Conservation (phyloP, 768 basidiomycete species). For the Leccinum disarticulatum region DNA sequence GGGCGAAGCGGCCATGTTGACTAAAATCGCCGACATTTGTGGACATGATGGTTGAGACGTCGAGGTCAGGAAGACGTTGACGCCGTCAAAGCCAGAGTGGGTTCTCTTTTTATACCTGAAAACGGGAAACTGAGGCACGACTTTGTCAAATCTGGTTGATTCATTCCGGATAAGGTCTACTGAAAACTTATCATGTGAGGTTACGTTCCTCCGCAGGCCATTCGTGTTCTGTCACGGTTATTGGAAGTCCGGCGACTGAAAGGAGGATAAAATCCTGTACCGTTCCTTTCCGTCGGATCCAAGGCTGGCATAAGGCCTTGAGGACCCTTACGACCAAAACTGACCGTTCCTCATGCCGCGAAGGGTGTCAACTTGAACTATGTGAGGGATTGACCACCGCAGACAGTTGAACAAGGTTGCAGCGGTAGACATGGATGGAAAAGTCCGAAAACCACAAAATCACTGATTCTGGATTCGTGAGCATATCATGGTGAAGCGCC, state of each 20-base stretch:
- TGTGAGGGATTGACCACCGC: background rate
- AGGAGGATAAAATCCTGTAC: no score
- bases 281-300: background rate
- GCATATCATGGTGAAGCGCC: no score
- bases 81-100: no score
- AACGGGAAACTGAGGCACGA: background rate
- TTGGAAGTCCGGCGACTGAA: no score
- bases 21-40: no score
- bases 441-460: background rate
- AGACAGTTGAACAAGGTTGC: background rate
- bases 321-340: no score
- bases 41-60: background rate
- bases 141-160: background rate
- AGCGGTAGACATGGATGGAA: background rate
- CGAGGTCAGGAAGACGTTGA: background rate
- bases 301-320: background rate
- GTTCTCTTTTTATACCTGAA: background rate
- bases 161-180: background rate
- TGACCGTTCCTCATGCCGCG: background rate
- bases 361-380: background rate
- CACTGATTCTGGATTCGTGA: no score
- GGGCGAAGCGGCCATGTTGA: background rate
- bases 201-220: no score
- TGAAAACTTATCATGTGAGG: no score
- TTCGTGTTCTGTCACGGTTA: no score